Percentiles rank a stretch among this genome's conserved stretches.
Conservation (phyloP, 306 rosid species). For the Vachellia collinsii region DNA sequence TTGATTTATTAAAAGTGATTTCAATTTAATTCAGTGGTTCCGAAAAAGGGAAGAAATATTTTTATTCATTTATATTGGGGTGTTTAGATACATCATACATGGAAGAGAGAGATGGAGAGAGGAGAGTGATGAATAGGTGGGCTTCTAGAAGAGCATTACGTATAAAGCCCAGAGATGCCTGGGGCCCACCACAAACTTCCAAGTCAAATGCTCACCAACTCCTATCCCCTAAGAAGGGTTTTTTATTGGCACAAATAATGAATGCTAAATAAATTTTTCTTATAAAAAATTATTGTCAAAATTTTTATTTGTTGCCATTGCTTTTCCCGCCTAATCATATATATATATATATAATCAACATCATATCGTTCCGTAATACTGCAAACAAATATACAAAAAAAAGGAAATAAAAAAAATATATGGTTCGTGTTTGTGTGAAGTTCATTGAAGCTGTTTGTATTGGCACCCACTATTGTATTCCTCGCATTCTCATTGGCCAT, state of each 20-base stretch:
- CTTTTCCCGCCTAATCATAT: not conserved
- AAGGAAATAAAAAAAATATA: not conserved
- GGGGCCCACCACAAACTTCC: slow-evolving; percentile 43
- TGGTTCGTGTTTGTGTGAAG: slow-evolving; percentile 35
- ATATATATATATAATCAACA: not conserved
- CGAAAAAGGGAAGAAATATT: not conserved
- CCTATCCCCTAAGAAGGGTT: slow-evolving; percentile 38
- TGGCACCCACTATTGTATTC: slow-evolving; percentile 39
- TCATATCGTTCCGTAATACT: not conserved
- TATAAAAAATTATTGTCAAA: not conserved
- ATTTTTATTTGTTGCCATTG: slow-evolving; percentile 26
- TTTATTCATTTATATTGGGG: not conserved
- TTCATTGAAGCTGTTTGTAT: slow-evolving; percentile 24
- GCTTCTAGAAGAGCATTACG: slow-evolving; percentile 59
- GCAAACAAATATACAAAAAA: not conserved
- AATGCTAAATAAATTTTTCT: not conserved
- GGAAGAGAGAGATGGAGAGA: not conserved
- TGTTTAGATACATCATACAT: not conserved
- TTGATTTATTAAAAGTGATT: not conserved
- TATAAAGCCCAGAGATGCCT: slow-evolving; percentile 43
- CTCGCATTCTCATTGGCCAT: slow-evolving; percentile 14
- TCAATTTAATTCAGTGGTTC: not conserved
- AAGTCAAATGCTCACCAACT: slow-evolving; percentile 72
- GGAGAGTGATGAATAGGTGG: slow-evolving; percentile 31
- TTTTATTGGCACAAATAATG: slow-evolving; percentile 27